Base-by-base conservation (phyloP, 768 basidiomycete species). In the Hortiboletus flavorubellus region DNA sequence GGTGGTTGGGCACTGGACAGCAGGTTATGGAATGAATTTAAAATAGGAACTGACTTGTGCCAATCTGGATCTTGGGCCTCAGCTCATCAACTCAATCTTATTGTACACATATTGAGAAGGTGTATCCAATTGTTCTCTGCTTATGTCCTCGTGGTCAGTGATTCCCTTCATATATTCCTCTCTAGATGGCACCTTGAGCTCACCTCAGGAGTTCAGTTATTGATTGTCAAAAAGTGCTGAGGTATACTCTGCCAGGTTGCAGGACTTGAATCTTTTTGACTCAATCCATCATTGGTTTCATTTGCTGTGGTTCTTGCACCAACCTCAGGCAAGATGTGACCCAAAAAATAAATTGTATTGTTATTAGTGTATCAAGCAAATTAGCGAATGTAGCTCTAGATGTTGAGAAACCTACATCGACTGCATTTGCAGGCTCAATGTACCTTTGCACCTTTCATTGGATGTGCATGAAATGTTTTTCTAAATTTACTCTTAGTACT, bases 1-100 rank as follows among this genome's bases (percentile, higher is more conserved):
- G n/a, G n/a, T n/a, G n/a, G n/a, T n/a, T n/a, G n/a, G n/a, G n/a
- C n/a, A n/a, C n/a, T n/a, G n/a, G n/a, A n/a, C n/a, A n/a, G n/a
- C n/a, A n/a, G n/a, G n/a, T n/a, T n/a, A n/a, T n/a, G n/a, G n/a
- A n/a, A n/a, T n/a, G n/a, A n/a, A n/a, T n/a, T n/a, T n/a, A n/a
- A n/a, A n/a, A n/a, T n/a, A n/a, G n/a, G n/a, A n/a, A n/a, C n/a
- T n/a, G n/a, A n/a, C n/a, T n/a, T n/a, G n/a, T n/a, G n/a, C n/a
- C n/a, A n/a, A n/a, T n/a, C n/a, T n/a, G n/a, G n/a, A n/a, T n/a
- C 55, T 34, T 50, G 42, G 37, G 59, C 46, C 56, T 46, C 37
- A 16, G 31, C 47, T 34, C 44, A 15, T 38, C 38, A 8, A 26
- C 12, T 30, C 18, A 18, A 18, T 34, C 8, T 16, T 10, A 10